These are phyloP conservation scores for Castanea sativa DNA, from an alignment of 306 rosid genomes.

Conservation along the genomic window DNA sequence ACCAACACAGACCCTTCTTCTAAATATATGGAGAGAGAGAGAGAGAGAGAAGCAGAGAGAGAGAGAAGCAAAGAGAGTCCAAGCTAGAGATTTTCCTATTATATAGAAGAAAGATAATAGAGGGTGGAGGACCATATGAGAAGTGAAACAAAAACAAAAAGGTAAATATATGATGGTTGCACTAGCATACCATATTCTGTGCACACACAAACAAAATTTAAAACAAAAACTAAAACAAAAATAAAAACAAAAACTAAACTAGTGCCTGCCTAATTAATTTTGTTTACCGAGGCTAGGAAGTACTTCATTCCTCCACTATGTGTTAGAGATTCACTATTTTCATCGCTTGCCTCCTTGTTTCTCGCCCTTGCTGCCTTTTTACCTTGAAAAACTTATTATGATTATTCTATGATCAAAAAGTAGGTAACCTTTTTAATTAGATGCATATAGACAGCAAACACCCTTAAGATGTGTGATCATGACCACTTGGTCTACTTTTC, in stretches of 20 bases:
- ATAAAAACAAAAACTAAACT: background rate
- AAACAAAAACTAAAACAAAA: too few relatives aligned
- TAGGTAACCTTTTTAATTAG: conserved; percentile 25
- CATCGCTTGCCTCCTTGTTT: conserved; percentile 53
- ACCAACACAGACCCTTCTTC: conserved; percentile 22
- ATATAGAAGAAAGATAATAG: background rate
- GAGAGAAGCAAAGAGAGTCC: background rate
- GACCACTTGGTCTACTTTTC: background rate
- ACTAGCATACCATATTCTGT: too few relatives aligned
- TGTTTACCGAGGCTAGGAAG: background rate
- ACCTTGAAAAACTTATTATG: conserved; percentile 27
- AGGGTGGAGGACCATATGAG: background rate
- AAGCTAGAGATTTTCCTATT: conserved; percentile 13
- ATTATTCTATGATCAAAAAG: conserved; percentile 31
- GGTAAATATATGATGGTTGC: too few relatives aligned
- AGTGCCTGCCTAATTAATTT: conserved; percentile 37
- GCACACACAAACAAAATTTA: too few relatives aligned
- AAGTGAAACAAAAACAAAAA: conserved; percentile 34
- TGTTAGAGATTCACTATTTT: conserved; percentile 26
- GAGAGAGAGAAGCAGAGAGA: background rate
- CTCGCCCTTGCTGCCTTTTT: conserved; percentile 23
- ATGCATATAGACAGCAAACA: conserved; percentile 3
- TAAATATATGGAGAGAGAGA: conserved; percentile 15
- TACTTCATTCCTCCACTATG: conserved; percentile 45
- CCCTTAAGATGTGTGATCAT: conserved; percentile 7